These are phyloP conservation scores for Naganishia cerealis DNA, from an alignment of 1,284 basidiomycete genomes.

Conservation along the genomic window DNA sequence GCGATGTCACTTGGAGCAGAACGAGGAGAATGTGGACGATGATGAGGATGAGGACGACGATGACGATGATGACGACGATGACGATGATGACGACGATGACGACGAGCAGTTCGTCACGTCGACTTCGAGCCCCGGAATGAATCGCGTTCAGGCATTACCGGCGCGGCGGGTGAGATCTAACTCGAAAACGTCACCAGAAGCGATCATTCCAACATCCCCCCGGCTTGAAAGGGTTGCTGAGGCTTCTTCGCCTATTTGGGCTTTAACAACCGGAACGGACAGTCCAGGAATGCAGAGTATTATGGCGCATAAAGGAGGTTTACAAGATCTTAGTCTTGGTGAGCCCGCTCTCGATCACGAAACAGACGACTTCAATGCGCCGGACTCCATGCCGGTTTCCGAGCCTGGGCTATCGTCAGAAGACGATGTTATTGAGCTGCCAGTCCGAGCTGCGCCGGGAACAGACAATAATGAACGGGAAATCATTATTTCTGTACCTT, in stretches of 20 bases:
- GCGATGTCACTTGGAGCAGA: constrained; percentile 24
- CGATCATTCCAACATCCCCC: constrained; percentile 45
- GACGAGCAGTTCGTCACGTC: constrained; percentile 17
- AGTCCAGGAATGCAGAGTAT: constrained; percentile 33
- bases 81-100: constrained; percentile 33
- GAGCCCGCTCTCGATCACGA: constrained; percentile 44
- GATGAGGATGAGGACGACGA: constrained; percentile 42
- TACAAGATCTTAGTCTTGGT: constrained; percentile 35
- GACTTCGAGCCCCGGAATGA: background rate
- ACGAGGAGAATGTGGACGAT: constrained; percentile 35
- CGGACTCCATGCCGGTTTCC: background rate
- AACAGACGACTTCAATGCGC: background rate
- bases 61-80: constrained; percentile 34
- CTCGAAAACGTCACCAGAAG: constrained; percentile 23
- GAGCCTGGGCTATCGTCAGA: background rate
- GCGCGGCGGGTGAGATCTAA: background rate
- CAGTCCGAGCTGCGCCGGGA: background rate
- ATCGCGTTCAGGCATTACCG: constrained; percentile 3
- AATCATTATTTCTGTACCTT: constrained; percentile 74
- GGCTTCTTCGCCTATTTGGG: constrained; percentile 51
- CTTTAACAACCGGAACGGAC: constrained; percentile 42
- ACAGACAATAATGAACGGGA: constrained; percentile 52
- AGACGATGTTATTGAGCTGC: constrained; percentile 30
- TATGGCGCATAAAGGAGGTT: constrained; percentile 28
- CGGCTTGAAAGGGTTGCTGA: constrained; percentile 39